Percentiles rank a stretch among this genome's conserved stretches.
phyloP scores from a whole-genome alignment of 768 basidiomycete genomes.

The Termitomyces sp. region DNA sequence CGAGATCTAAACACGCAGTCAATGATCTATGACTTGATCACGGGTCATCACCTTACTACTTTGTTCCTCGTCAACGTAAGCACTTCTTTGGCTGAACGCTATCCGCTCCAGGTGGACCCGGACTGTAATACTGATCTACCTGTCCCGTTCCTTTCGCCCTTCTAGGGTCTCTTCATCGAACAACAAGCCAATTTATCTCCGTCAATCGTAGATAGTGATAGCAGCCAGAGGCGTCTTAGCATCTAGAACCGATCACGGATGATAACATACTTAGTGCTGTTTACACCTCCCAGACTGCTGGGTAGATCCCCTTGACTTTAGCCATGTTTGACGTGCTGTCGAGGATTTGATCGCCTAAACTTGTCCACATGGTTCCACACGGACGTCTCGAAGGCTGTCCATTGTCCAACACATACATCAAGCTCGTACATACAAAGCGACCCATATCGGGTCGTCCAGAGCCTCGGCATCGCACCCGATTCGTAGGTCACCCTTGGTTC shows the following conservation, averaged over 20 bases:
- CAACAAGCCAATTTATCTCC: background rate
- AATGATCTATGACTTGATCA: background rate
- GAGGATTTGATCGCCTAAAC: slow-evolving; percentile 4
- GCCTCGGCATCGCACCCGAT: slow-evolving; percentile 5
- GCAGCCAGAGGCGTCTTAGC: background rate
- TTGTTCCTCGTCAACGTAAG: background rate
- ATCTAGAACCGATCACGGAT: slow-evolving; percentile 1
- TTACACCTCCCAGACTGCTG: background rate
- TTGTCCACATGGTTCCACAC: background rate
- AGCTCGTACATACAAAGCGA: background rate
- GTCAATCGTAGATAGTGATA: background rate
- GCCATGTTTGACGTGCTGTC: slow-evolving; percentile 1
- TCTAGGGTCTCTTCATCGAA: background rate
- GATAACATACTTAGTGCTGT: background rate
- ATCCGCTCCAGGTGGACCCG: background rate
- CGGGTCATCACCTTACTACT: background rate
- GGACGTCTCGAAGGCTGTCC: background rate
- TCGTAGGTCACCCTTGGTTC: background rate
- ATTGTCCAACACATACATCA: background rate
- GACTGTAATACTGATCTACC: background rate
- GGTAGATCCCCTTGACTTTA: background rate
- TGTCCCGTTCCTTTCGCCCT: background rate
- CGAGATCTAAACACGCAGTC: background rate
- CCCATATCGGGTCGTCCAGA: background rate
- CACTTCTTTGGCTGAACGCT: background rate